A percentile compares a stretch with the other conserved stretches of the same genome.
phyloP scores from a whole-genome alignment of 257 asterid genomes.

The Solanum raphanifolium region DNA sequence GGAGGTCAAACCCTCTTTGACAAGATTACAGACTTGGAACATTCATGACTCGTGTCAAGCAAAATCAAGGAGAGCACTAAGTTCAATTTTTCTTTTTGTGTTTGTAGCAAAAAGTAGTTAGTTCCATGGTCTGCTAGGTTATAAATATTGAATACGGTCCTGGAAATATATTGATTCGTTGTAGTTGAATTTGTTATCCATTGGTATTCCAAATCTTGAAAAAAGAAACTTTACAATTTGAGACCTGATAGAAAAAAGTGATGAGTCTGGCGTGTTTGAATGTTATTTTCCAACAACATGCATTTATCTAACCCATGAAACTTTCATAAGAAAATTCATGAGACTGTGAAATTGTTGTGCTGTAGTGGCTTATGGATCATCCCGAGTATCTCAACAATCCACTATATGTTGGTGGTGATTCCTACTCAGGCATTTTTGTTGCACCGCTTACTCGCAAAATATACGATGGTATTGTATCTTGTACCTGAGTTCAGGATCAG shows the following conservation, averaged over 20 bases:
- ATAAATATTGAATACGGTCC: background rate
- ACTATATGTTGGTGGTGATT: slow-evolving; percentile 1
- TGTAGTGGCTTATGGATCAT: slow-evolving; percentile 10
- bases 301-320: background rate
- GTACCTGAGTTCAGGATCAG: background rate
- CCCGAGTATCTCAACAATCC: slow-evolving; percentile 4
- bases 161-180: background rate
- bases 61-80: background rate
- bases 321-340: background rate
- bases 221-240: background rate
- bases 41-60: background rate
- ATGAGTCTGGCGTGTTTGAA: background rate
- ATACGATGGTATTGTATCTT: background rate
- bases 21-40: background rate
- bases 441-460: background rate
- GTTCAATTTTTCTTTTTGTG: background rate
- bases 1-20: background rate
- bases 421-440: slow-evolving; percentile 4
- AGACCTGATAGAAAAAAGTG: background rate
- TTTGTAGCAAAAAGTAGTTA: background rate
- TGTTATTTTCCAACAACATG: background rate
- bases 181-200: background rate
- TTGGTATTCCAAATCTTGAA: background rate
- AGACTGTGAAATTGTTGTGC: background rate
- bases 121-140: background rate